phyloP scores from a whole-genome alignment of 2,329 filamentous ascomycete genomes.

The Hypoxylon sp. region DNA sequence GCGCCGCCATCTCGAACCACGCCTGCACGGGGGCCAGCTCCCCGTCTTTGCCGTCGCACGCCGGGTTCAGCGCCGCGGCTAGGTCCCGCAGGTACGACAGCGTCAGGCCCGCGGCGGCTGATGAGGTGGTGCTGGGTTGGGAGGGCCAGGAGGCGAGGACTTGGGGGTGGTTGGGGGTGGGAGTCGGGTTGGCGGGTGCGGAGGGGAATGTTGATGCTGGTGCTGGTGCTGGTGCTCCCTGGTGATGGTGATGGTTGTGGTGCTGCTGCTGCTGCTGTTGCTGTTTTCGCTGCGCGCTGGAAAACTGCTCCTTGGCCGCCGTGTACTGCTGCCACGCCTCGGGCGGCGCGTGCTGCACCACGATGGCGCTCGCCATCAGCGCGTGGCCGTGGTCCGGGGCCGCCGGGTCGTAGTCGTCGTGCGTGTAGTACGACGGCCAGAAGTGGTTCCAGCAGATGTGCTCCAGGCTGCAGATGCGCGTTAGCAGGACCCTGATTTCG shows the following conservation, averaged over 20 bases:
- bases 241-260: not conserved
- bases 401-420: slow-evolving; percentile 43
- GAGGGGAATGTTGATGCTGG: not conserved
- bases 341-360: slow-evolving; percentile 37
- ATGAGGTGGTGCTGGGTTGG: slow-evolving; percentile 35
- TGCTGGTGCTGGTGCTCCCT: not conserved
- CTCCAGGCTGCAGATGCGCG: slow-evolving; percentile 52
- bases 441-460: slow-evolving; percentile 63
- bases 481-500: not conserved
- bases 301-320: slow-evolving; percentile 18
- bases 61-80: slow-evolving; percentile 54
- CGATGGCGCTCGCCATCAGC: slow-evolving; percentile 43
- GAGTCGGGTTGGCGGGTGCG: not conserved
- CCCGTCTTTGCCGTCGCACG: slow-evolving; percentile 47
- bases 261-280: not conserved
- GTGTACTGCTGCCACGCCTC: slow-evolving; percentile 27
- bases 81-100: slow-evolving; percentile 55
- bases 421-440: slow-evolving; percentile 50
- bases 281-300: too few relatives aligned
- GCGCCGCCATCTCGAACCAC: slow-evolving; percentile 60
- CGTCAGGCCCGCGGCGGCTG: slow-evolving; percentile 53
- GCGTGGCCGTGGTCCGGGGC: slow-evolving; percentile 39
- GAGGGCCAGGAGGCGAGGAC: slow-evolving; percentile 22
- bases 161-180: slow-evolving; percentile 29
- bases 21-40: slow-evolving; percentile 62